Evolutionary conservation across 768 basidiomycete species (phyloP).

Genomic region (Termitomyces sp.): DNA sequence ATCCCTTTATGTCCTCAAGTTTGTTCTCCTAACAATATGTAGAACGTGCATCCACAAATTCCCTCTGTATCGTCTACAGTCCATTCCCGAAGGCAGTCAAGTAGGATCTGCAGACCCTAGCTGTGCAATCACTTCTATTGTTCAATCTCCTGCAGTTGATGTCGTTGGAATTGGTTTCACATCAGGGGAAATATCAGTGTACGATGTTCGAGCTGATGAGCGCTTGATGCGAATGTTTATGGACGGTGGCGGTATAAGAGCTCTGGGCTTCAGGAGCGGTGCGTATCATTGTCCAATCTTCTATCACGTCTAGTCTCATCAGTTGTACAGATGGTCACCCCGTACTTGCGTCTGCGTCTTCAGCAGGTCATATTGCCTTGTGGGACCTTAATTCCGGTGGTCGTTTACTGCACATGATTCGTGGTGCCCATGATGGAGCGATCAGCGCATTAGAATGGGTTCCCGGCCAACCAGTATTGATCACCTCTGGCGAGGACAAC

Average conservation of each 20-base stretch:
- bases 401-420: conserved; percentile 77
- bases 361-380: conserved; percentile 83
- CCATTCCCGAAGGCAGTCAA: conserved; percentile 24
- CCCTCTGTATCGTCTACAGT: conserved; percentile 50
- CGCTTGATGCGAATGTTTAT: conserved; percentile 85
- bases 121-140: conserved; percentile 69
- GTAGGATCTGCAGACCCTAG: conserved; percentile 23
- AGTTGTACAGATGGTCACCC: conserved; percentile 72
- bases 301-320: conserved; percentile 7
- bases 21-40: neutral
- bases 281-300: conserved; percentile 4
- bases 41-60: conserved; percentile 88
- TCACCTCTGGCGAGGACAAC: conserved; percentile 92
- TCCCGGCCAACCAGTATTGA: conserved; percentile 85
- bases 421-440: conserved; percentile 86
- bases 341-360: conserved; percentile 84
- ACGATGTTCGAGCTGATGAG: conserved; percentile 90
- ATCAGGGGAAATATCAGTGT: conserved; percentile 84
- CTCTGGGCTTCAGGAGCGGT: conserved; percentile 88
- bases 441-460: conserved; percentile 89
- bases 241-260: conserved; percentile 79
- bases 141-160: conserved; percentile 94
- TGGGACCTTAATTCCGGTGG: conserved; percentile 91
- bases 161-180: conserved; percentile 92
- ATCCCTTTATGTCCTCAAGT: neutral